Conservation (phyloP, 768 basidiomycete genomes). For the Gautieria morchelliformis region DNA sequence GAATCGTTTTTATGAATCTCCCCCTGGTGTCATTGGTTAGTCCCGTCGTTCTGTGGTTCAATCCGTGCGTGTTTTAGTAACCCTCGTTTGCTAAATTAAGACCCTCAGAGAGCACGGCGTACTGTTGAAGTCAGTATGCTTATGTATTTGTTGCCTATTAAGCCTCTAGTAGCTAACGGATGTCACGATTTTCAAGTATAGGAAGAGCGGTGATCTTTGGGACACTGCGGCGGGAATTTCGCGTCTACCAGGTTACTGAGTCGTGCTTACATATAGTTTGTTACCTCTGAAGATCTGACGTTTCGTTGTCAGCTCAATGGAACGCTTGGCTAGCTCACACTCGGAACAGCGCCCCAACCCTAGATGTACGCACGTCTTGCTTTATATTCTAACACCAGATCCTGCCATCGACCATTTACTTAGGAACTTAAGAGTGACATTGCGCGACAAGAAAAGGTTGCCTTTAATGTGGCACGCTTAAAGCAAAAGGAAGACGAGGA, state of each 20-base stretch:
- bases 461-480: constrained; percentile 6
- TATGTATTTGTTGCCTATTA: neutral
- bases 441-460: constrained; percentile 1
- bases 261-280: neutral
- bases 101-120: neutral
- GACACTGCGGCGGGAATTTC: neutral
- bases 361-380: neutral
- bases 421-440: constrained; percentile 7
- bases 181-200: neutral
- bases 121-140: constrained; percentile 5
- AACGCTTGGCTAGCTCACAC: constrained; percentile 4
- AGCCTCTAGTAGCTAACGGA: neutral
- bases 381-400: neutral
- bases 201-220: neutral
- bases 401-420: neutral
- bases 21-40: neutral
- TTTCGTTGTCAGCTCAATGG: constrained; percentile 1
- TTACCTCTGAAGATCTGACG: neutral
- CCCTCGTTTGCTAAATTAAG: neutral
- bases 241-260: neutral
- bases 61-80: neutral
- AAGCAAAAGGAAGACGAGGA: constrained; percentile 9
- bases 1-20: constrained; percentile 6
- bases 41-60: neutral
- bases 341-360: neutral